A percentile compares a stretch with the other conserved stretches of the same genome.
These are phyloP conservation scores for Russula sp. DNA, from an alignment of 768 basidiomycete genomes.

Conservation along the genomic window DNA sequence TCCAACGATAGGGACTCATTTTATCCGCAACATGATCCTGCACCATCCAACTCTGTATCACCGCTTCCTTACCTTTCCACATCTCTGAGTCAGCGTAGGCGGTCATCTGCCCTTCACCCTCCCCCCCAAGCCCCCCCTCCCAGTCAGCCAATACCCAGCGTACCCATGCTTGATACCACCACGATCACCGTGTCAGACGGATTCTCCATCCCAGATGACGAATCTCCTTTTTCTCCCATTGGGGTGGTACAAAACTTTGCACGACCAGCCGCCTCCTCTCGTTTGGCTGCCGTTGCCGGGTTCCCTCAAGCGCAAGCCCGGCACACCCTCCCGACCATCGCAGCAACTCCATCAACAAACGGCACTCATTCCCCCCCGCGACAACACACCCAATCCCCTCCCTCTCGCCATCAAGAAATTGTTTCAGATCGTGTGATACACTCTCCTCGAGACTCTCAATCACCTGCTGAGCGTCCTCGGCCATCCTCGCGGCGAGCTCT, in stretches of 20 bases:
- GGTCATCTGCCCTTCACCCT: slow-evolving; percentile 58
- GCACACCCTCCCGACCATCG: slow-evolving; percentile 29
- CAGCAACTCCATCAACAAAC: slow-evolving; percentile 40
- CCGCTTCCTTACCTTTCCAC: slow-evolving; percentile 30
- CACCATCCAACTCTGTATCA: slow-evolving; percentile 31
- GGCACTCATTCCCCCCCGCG: slow-evolving; percentile 54
- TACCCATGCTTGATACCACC: slow-evolving; percentile 40
- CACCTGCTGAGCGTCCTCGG: slow-evolving; percentile 46
- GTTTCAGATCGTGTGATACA: slow-evolving; percentile 40
- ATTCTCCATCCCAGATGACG: slow-evolving; percentile 24
- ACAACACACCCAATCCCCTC: slow-evolving; percentile 31
- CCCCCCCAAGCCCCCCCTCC: slow-evolving; percentile 70
- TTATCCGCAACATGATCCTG: slow-evolving; percentile 27
- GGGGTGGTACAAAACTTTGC: slow-evolving; percentile 26
- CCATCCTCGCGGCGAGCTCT: slow-evolving; percentile 83
- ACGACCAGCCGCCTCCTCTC: slow-evolving; percentile 41
- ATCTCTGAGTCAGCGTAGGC: slow-evolving; percentile 46
- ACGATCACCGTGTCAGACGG: slow-evolving; percentile 27
- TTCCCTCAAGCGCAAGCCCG: slow-evolving; percentile 51
- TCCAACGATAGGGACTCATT: neutral
- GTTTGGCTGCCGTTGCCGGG: slow-evolving; percentile 52
- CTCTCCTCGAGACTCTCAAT: slow-evolving; percentile 36
- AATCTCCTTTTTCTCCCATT: slow-evolving; percentile 23
- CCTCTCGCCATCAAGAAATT: slow-evolving; percentile 35
- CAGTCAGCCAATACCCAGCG: slow-evolving; percentile 63